Conservation (phyloP, 768 basidiomycete species). For the Lentinus tigrinus region DNA sequence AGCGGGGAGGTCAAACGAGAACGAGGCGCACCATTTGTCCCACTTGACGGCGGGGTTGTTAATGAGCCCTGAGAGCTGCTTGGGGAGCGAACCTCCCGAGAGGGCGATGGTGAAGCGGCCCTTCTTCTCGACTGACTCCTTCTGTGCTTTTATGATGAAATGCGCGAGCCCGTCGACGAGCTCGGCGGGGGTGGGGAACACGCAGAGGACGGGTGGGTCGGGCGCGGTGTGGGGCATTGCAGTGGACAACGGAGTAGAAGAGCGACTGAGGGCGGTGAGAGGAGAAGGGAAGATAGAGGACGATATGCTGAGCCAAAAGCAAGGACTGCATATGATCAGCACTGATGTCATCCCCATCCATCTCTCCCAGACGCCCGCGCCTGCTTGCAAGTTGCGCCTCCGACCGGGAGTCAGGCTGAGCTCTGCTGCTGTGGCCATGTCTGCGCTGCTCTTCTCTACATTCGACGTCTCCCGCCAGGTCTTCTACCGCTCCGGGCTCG, state of each 20-base stretch:
- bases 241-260: not conserved
- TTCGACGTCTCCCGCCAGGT: slow-evolving; percentile 77
- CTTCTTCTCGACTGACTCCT: slow-evolving; percentile 84
- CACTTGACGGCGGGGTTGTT: slow-evolving; percentile 69
- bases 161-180: slow-evolving; percentile 70
- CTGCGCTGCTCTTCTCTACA: slow-evolving; percentile 64
- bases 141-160: slow-evolving; percentile 86
- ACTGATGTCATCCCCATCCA: slow-evolving; percentile 22
- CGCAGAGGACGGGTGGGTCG: slow-evolving; percentile 65
- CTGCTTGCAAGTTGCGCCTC: not conserved
- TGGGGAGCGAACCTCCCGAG: slow-evolving; percentile 90
- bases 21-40: slow-evolving; percentile 82
- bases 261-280: not conserved
- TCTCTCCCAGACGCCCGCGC: not conserved
- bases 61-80: slow-evolving; percentile 73
- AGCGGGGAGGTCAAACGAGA: too few species aligned
- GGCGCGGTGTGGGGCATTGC: slow-evolving; percentile 37
- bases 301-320: not conserved
- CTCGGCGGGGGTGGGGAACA: slow-evolving; percentile 55
- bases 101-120: slow-evolving; percentile 90
- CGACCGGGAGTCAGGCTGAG: not conserved
- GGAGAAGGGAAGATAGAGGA: not conserved
- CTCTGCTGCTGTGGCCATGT: slow-evolving; percentile 14
- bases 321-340: not conserved
- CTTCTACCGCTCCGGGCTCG: slow-evolving; percentile 67